Conservation (phyloP, 495 filamentous ascomycete species). For the Podospora sp. region DNA sequence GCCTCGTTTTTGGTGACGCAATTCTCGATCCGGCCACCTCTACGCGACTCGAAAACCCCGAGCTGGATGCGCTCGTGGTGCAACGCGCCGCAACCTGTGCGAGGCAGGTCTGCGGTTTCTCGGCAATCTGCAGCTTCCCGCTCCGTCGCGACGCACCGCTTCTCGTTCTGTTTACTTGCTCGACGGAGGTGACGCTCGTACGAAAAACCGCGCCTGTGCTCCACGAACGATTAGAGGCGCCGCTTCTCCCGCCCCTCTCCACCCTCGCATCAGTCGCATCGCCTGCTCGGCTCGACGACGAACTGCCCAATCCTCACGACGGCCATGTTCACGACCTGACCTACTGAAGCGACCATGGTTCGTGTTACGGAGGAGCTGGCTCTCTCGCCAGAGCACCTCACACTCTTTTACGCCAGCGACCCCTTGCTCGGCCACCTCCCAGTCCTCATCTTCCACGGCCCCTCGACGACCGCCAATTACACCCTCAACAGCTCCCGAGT, state of each 20-base stretch:
- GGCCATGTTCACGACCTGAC: constrained; percentile 40
- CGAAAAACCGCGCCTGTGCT: constrained; percentile 2
- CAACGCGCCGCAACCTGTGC: constrained; percentile 4
- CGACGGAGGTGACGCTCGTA: background rate
- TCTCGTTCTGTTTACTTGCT: constrained; percentile 20
- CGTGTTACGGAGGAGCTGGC: constrained; percentile 65
- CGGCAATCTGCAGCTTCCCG: constrained; percentile 22
- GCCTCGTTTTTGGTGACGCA: constrained; percentile 7
- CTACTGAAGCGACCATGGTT: constrained; percentile 61
- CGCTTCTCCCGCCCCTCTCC: background rate
- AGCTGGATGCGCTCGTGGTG: constrained; percentile 3
- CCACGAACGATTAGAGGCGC: background rate
- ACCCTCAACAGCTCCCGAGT: constrained; percentile 87
- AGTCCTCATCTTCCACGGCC: constrained; percentile 81
- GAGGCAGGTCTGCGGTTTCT: background rate
- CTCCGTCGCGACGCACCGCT: constrained; percentile 13
- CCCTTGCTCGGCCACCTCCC: constrained; percentile 71
- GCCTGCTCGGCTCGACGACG: background rate
- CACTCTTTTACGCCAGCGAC: constrained; percentile 80
- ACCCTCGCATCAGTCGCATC: background rate
- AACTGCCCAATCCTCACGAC: constrained; percentile 14
- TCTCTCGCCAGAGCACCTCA: constrained; percentile 74
- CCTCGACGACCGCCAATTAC: constrained; percentile 79
- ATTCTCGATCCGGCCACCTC: background rate
- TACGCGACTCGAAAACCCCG: background rate